Evolutionary conservation across 1,284 basidiomycete species (phyloP).

Genomic region (Cerrena zonata): DNA sequence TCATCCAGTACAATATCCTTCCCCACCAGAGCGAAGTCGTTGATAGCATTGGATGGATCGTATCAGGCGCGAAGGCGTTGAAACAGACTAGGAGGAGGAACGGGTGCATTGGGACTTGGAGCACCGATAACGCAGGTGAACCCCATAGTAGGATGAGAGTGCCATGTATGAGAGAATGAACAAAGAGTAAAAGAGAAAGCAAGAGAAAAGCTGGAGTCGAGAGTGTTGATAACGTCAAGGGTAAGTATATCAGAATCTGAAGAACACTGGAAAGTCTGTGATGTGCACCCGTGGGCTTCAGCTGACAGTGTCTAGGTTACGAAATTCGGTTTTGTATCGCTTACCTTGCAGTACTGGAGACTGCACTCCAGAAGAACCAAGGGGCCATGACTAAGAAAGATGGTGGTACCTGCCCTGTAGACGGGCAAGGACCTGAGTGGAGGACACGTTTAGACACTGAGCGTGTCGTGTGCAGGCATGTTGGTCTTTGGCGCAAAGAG

Average conservation of each 20-base stretch:
- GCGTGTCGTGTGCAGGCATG: constrained; percentile 9
- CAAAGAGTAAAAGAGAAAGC: constrained; percentile 70
- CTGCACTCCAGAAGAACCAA: constrained; percentile 62
- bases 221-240: constrained; percentile 74
- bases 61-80: constrained; percentile 65
- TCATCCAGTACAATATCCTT: constrained; percentile 59
- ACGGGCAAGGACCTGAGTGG: neutral
- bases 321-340: too few species aligned
- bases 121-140: constrained; percentile 59
- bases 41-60: constrained; percentile 48
- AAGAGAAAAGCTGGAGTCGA: constrained; percentile 75
- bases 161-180: constrained; percentile 72
- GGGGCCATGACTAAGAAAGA: constrained; percentile 33
- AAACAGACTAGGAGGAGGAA: constrained; percentile 76
- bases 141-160: constrained; percentile 63
- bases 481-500: neutral
- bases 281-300: too few species aligned
- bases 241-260: constrained; percentile 79
- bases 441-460: neutral
- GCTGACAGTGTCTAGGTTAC: constrained; percentile 6
- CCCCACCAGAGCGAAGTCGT: constrained; percentile 68
- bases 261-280: constrained; percentile 65
- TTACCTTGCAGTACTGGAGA: constrained; percentile 61
- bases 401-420: constrained; percentile 6
- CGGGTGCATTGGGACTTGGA: constrained; percentile 76